phyloP scores from a whole-genome alignment of 2,329 filamentous ascomycete genomes.

The Cercospora canescens region DNA sequence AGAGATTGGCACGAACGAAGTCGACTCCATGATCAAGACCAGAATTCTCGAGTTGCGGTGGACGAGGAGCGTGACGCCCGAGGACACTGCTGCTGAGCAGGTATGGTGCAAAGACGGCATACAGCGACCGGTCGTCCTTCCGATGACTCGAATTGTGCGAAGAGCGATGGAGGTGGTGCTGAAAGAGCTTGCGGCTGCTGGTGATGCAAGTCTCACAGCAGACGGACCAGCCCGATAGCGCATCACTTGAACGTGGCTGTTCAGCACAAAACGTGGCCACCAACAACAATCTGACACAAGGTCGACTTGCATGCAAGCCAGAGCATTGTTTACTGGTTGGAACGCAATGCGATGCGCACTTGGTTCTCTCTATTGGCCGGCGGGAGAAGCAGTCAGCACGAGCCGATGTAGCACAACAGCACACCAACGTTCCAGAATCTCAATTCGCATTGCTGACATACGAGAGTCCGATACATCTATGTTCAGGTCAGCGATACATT shows the following conservation, averaged over 20 bases:
- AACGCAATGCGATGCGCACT: background rate
- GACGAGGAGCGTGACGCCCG: slow-evolving; percentile 18
- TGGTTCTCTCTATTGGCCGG: background rate
- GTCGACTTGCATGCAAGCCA: background rate
- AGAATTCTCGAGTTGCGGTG: slow-evolving; percentile 23
- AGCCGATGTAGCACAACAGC: slow-evolving; percentile 4
- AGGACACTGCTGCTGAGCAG: slow-evolving; percentile 18
- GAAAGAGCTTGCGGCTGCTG: slow-evolving; percentile 11
- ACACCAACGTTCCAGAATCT: background rate
- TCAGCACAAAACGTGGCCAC: background rate
- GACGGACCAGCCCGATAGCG: background rate
- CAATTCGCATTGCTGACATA: background rate
- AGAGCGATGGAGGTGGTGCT: slow-evolving; percentile 23
- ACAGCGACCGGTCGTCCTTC: slow-evolving; percentile 18
- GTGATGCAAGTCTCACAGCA: background rate
- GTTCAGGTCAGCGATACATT: background rate
- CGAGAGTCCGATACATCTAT: background rate
- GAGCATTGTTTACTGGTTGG: background rate
- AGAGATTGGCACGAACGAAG: slow-evolving; percentile 21
- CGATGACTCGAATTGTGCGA: slow-evolving; percentile 22
- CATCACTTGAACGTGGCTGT: background rate
- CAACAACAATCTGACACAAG: slow-evolving; percentile 1
- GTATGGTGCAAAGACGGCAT: slow-evolving; percentile 21
- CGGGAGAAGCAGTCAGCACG: slow-evolving; percentile 6
- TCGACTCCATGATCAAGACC: slow-evolving; percentile 23